A percentile compares a stretch with the other conserved stretches of the same genome.
Conservation (phyloP, 2,329 filamentous ascomycete species). For the Ceratocystis destructans region DNA sequence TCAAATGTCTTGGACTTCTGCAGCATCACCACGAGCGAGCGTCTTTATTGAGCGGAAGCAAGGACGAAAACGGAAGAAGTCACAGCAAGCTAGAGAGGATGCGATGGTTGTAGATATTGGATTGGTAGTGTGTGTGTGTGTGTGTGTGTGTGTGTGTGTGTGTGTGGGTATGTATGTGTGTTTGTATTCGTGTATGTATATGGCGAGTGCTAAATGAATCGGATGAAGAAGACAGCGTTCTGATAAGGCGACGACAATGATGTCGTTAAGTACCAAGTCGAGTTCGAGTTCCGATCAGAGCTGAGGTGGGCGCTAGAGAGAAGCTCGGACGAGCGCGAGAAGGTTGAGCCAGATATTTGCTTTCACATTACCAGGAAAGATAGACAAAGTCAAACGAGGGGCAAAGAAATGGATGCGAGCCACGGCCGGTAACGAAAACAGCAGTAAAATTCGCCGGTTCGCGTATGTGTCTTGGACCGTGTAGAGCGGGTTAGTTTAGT, state of each 20-base stretch:
- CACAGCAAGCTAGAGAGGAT: background rate
- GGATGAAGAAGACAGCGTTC: background rate
- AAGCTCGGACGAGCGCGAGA: background rate
- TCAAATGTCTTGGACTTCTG: constrained; percentile 8
- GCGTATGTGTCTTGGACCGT: background rate
- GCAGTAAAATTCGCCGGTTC: background rate
- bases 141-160: too few species aligned
- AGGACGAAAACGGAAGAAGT: background rate
- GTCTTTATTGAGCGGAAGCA: background rate
- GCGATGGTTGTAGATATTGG: background rate
- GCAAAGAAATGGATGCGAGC: background rate
- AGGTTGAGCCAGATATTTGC: background rate
- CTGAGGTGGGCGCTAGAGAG: background rate
- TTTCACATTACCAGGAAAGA: background rate
- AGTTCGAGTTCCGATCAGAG: background rate
- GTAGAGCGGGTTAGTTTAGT: background rate
- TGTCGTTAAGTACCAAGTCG: background rate
- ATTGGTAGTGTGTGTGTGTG: background rate
- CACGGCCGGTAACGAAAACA: background rate
- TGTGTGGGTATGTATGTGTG: too few species aligned
- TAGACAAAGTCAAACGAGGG: background rate
- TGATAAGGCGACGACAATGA: background rate
- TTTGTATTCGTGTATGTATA: background rate
- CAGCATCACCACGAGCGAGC: constrained; percentile 6
- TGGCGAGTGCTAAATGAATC: background rate